Evolutionary conservation across 108 stramenopile species (phyloP).

Genomic region (Nannochloropsis oceanica): DNA sequence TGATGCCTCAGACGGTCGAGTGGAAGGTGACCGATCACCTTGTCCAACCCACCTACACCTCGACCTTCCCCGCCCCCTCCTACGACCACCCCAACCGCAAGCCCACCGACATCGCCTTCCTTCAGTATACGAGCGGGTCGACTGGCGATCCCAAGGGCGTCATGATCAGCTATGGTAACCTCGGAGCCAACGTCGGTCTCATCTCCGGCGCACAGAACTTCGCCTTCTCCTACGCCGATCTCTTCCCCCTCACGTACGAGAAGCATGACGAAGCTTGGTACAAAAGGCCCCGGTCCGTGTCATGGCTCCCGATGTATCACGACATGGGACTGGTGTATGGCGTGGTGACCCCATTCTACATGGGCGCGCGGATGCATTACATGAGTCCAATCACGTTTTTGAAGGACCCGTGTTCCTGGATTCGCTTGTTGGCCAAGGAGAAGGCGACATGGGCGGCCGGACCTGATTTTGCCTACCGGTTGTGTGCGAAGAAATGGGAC

Average conservation of each 20-base stretch:
- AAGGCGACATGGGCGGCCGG: background rate
- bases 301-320: conserved; percentile 12
- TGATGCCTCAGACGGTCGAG: background rate
- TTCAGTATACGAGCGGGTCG: conserved; percentile 4
- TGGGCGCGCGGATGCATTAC: background rate
- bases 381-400: background rate
- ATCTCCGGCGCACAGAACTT: background rate
- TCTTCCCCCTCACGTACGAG: background rate
- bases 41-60: background rate
- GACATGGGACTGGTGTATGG: background rate
- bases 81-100: background rate
- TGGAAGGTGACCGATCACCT: background rate
- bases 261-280: background rate
- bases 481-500: background rate
- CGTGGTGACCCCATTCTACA: background rate
- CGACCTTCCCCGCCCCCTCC: background rate
- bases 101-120: conserved; percentile 1
- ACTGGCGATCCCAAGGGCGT: conserved; percentile 1
- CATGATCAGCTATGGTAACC: background rate
- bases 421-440: background rate
- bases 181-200: background rate
- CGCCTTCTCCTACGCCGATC: background rate
- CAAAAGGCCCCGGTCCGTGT: background rate
- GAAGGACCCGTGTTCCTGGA: background rate
- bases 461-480: conserved; percentile 1